Base-by-base conservation (phyloP, 306 rosid species). In the Trichosanthes truncata region DNA sequence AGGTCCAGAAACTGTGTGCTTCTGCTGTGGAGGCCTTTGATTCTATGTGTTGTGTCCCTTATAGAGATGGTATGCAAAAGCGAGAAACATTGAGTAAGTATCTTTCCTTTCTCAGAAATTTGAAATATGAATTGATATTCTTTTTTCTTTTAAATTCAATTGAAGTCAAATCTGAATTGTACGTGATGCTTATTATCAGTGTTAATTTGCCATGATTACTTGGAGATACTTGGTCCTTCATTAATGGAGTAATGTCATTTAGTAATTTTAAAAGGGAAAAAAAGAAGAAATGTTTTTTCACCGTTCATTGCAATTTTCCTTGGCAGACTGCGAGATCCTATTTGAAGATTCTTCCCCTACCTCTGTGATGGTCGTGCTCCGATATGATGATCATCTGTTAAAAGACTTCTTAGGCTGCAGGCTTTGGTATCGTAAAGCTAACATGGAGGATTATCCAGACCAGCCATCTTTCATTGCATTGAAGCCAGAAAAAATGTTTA, bases 1-100 rank as follows among this genome's bases (percentile, higher is more conserved):
- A 92, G 85, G 93, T 94, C 79, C 98, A 89, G 86, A 88, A 87
- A 86, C 82, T 94, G 83, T 94, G 98, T 78, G 80, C 85, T 69
- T 82, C 90, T 83, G 97, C 97, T 40, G 79, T 90, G 51, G 93
- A 88, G 78, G 85, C 77, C 76, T 90, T 86, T 79, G 93, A 92
- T 85, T 85, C 90, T 9, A 78, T 85, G 84, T 86, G 83, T 81
- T 83, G 87, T 82, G 80, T 29, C 38, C 80, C 78, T 51, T 74
- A 81, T 76, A 81, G 78, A 38, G 73, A 53, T 79, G 43, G 40
- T 78, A 11, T n/a, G 38, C 90, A 83, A 79, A 87, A 80, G 76
- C 85, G 80, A 89, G 87, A 85, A 74, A 71, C 76, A 65, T 76
- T 89, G 79, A 80, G 97, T 92, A 90, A 92, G 96, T 51, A 17